Conservation (phyloP, 2,329 filamentous ascomycete species). For the Phialemoniopsis sp. region DNA sequence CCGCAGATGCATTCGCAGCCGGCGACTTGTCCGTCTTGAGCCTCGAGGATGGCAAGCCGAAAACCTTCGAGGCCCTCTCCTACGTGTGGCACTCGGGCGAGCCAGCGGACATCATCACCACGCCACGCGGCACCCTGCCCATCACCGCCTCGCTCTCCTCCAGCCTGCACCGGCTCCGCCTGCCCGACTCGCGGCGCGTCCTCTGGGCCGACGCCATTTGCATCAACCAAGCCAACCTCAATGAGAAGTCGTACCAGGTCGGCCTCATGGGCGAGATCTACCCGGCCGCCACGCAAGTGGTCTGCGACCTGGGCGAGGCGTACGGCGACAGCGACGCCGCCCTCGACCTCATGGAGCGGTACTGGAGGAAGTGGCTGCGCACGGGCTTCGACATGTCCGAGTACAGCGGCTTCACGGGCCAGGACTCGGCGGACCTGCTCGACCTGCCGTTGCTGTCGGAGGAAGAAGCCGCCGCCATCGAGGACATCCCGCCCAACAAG, state of each 20-base stretch:
- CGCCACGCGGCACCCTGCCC: no score
- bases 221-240: slow-evolving; percentile 4
- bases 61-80: no score
- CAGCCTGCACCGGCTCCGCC: slow-evolving; percentile 1
- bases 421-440: no score
- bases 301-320: neutral
- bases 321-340: neutral
- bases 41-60: no score
- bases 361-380: slow-evolving; percentile 4
- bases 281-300: slow-evolving; percentile 2
- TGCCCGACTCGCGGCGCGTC: neutral
- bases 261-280: slow-evolving; percentile 9
- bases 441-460: slow-evolving; percentile 4
- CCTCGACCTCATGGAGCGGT: slow-evolving; percentile 9
- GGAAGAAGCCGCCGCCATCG: neutral
- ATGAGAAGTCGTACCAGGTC: slow-evolving; percentile 6
- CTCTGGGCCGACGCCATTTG: slow-evolving; percentile 4
- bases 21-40: no score
- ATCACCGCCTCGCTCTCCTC: slow-evolving; percentile 2
- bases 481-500: no score
- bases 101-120: no score
- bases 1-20: no score
- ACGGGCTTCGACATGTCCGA: no score
- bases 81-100: no score
- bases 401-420: no score